Base-by-base conservation (phyloP, 306 rosid genomes). In the Cicer judaicum region DNA sequence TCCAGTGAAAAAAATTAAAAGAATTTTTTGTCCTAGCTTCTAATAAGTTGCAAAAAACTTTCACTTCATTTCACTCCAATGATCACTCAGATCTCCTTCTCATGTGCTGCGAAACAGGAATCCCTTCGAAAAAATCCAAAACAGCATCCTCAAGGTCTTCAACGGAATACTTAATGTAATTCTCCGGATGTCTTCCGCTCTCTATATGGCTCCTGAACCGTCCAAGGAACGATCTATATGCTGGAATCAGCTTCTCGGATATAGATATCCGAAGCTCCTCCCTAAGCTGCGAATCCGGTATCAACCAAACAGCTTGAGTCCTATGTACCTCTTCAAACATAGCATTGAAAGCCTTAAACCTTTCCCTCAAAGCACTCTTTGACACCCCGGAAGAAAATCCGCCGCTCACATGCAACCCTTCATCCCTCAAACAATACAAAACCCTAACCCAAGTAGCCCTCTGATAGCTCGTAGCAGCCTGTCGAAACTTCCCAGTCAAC, bases 321-420 rank as follows among this genome's bases (percentile, higher is more conserved):
- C 93, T 86, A 66, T 90, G 99, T 63, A 95, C 98, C 81, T 95
- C 99, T 79, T 95, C 99, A 68, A 95, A 92, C 89, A 92, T 90
- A 12, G 97, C 97, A 80, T 95, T 95, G 49, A 95, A 95, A 49
- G 97, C 68, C 91, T 92, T 95, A 70, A 95, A 92, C 85, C 99
- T 87, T 78, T 95, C 99, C 83, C 99, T 88, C 75, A 95, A 75
- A 46, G 95, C 97, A 83, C 88, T 95, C 84, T 81, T 95, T 3
- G 99, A 92, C 40, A 91, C 93, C 74, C 97, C 96, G 0, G 99
- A 95, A 64, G 97, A 90, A 66, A 95, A 90, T 36, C 93, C 90
- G 24, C 99, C 93, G 75, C 93, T 92, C 61, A 80, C 90, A 71
- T 92, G 97, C 46, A 95, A 84, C 18, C 99, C 99, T 64, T 95